phyloP scores from a whole-genome alignment of 116 monocot species.

The Zostera marina region DNA sequence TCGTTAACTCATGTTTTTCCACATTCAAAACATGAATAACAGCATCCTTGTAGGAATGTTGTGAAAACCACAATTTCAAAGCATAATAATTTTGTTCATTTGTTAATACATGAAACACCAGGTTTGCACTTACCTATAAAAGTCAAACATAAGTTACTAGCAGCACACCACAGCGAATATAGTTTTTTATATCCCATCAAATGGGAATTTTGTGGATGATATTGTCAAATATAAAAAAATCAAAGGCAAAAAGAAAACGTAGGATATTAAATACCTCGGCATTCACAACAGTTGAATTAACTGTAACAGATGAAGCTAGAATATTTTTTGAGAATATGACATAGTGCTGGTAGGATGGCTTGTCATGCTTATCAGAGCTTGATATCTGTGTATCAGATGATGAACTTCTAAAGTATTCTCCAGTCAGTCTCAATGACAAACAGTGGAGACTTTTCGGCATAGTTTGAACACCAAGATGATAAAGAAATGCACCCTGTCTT shows the following conservation, averaged over 20 bases:
- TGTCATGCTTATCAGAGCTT: conserved; percentile 19
- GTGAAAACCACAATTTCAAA: conserved; percentile 78
- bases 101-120: conserved; percentile 75
- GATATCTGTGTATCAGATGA: conserved; percentile 17
- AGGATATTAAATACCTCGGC: conserved; percentile 33
- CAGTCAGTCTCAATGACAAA: conserved; percentile 77
- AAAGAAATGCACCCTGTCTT: conserved; percentile 94
- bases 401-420: conserved; percentile 64
- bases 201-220: neutral
- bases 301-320: conserved; percentile 58
- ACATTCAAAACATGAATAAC: conserved; percentile 41
- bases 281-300: conserved; percentile 87
- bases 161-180: neutral
- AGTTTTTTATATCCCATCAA: neutral
- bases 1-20: conserved; percentile 29
- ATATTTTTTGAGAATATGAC: conserved; percentile 68
- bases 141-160: conserved; percentile 2
- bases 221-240: neutral
- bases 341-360: conserved; percentile 46
- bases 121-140: conserved; percentile 42
- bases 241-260: neutral
- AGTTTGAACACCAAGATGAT: conserved; percentile 83
- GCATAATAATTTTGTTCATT: conserved; percentile 56
- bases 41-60: conserved; percentile 46
- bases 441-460: conserved; percentile 91